A percentile compares a stretch with the other conserved stretches of the same genome.
phyloP scores from a whole-genome alignment of 2,329 filamentous ascomycete genomes.

The Calonectria naviculata region DNA sequence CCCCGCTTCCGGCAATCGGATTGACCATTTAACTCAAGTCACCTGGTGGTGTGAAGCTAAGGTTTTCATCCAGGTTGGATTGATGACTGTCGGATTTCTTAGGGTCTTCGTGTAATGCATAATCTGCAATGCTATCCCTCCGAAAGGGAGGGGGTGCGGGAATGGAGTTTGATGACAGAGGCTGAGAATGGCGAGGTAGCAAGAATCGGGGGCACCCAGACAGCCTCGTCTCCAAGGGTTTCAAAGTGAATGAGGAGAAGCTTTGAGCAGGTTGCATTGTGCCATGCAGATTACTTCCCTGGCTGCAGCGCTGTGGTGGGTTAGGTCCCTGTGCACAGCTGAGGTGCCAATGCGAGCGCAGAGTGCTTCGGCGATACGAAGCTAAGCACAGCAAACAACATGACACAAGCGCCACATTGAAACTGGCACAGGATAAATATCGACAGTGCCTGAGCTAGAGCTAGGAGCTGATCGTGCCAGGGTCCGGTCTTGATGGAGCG shows the following conservation, averaged over 20 bases:
- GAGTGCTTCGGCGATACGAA: background rate
- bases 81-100: background rate
- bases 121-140: conserved; percentile 14
- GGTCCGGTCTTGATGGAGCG: background rate
- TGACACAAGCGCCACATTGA: background rate
- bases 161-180: conserved; percentile 5
- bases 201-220: conserved; percentile 5
- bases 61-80: conserved; percentile 4
- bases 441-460: background rate
- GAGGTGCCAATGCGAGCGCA: conserved; percentile 33
- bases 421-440: background rate
- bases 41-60: conserved; percentile 27
- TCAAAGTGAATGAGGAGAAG: conserved; percentile 10
- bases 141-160: conserved; percentile 11
- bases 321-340: background rate
- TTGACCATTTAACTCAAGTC: conserved; percentile 8
- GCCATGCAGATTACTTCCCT: conserved; percentile 26
- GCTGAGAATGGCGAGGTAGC: conserved; percentile 10
- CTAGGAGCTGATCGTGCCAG: background rate
- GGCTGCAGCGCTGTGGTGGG: conserved; percentile 11
- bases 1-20: conserved; percentile 28
- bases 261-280: conserved; percentile 10
- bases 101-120: background rate
- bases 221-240: conserved; percentile 11
- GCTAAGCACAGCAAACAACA: conserved; percentile 4